These are phyloP conservation scores for Exobasidium rhododendri DNA, from an alignment of 1,284 basidiomycete genomes.

Conservation along the genomic window DNA sequence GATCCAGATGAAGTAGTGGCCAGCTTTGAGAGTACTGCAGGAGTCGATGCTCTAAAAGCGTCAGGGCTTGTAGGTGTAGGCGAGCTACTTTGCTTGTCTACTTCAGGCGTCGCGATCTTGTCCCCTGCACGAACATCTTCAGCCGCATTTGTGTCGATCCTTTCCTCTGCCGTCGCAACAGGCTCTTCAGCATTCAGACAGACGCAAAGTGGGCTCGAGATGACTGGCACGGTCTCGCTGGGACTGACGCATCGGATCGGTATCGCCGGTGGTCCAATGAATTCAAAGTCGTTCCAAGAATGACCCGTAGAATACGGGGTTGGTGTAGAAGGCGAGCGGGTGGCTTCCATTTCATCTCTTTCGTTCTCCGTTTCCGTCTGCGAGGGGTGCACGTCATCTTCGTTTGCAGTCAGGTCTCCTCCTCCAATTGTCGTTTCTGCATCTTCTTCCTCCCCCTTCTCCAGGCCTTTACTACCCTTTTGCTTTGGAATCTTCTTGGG, in stretches of 20 bases:
- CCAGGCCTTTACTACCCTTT: background rate
- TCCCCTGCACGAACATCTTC: no score
- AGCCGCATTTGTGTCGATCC: background rate
- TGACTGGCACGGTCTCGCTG: constrained; percentile 42
- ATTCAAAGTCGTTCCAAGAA: constrained; percentile 23
- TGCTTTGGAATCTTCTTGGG: background rate
- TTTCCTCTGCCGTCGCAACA: background rate
- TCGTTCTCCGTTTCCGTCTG: background rate
- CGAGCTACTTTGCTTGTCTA: background rate
- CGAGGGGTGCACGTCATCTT: background rate
- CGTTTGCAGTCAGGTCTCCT: background rate
- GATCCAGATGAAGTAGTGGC: constrained; percentile 9
- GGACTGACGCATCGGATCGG: constrained; percentile 36
- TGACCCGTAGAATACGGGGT: background rate
- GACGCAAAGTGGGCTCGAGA: constrained; percentile 45
- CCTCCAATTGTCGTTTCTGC: no score
- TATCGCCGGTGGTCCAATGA: constrained; percentile 32
- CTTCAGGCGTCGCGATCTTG: background rate
- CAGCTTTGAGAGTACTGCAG: constrained; percentile 11
- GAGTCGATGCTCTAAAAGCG: background rate
- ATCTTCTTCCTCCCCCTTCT: background rate
- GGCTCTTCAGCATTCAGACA: constrained; percentile 24
- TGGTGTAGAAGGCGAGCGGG: constrained; percentile 3
- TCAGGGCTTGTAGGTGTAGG: background rate
- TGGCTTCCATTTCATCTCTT: background rate